These are phyloP conservation scores for Sequoiadendron giganteum DNA, from an alignment of 75 land plant genomes.

Conservation along the genomic window DNA sequence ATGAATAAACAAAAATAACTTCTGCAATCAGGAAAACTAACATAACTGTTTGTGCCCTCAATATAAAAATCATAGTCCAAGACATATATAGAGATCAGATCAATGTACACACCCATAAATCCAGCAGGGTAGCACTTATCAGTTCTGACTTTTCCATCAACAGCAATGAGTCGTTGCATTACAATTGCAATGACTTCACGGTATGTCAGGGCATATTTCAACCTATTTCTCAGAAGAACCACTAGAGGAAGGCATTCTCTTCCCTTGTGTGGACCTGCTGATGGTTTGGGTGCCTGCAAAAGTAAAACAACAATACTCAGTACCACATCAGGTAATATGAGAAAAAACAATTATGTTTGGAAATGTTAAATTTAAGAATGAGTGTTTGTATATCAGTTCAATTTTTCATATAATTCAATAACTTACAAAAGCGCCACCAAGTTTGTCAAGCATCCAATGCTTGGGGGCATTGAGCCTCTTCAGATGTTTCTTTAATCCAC, in stretches of 20 bases:
- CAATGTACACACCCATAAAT: conserved; percentile 70
- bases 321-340: background rate
- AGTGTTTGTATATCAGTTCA: background rate
- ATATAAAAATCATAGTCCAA: background rate
- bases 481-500: conserved; percentile 66
- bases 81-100: background rate
- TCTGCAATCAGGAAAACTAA: background rate
- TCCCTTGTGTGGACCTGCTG: conserved; percentile 88
- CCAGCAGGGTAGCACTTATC: conserved; percentile 92
- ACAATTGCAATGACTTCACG: conserved; percentile 82
- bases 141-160: conserved; percentile 87
- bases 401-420: background rate
- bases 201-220: conserved; percentile 90
- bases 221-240: conserved; percentile 69
- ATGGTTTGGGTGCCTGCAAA: conserved; percentile 84
- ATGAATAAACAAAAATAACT: background rate
- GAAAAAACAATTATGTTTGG: background rate
- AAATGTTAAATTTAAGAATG: background rate
- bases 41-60: background rate
- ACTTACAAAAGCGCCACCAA: conserved; percentile 61
- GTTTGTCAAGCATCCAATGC: conserved; percentile 73
- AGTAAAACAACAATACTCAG: background rate
- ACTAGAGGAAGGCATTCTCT: conserved; percentile 89
- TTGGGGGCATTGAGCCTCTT: conserved; percentile 67
- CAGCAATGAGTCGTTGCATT: conserved; percentile 78